Base-by-base conservation (phyloP, 768 basidiomycete genomes). In the Crassisporium funariophilum region DNA sequence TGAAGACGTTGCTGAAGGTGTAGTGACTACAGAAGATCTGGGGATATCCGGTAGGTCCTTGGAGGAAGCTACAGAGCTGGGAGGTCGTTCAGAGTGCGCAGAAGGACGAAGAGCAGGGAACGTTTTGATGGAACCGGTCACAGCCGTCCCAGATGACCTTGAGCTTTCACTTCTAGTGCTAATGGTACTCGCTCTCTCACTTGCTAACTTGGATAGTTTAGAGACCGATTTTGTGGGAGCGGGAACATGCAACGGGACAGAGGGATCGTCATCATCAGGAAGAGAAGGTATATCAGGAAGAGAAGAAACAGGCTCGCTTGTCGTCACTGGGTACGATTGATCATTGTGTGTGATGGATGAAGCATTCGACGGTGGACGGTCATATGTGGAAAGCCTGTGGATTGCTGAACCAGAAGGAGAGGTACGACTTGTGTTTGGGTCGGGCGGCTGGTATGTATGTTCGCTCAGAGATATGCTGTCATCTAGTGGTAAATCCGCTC, bases 81-180 rank as follows among this genome's bases (percentile, higher is more conserved):
- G 62, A 9, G 70, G 66, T 23, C 62, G 58, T 17, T 70, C 58
- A 12, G 87, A 89, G 39, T 78, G 74, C 2, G 81, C 61, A 20
- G 83, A 75, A n/a, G 87, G 88, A 13, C 88, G 82, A 50, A 89
- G 72, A 13, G 60, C 74, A 17, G 87, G 84, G 58, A 84, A 90
- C 1, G 88, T 89, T 55, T 82, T 78, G n/a, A 86, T 73, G 19
- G 86, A 83, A 3, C 79, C 81, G 0, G 79, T 68, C 24, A 78
- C 70, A 34, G 79, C 65, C 8, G 69, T 77, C 47, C 76, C 78
- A 2, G 77, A 79, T 17, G 82, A 79, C 39, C 76, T 69, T 17
- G 84, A 82, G 55, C 77, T 81, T 49, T 75, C 69, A 47, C 72
- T 77, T 35, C 67, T 67, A 25, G 62, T 61, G 38, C 66, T 71